These are phyloP conservation scores for Debaryomyces sp. DNA, from an alignment of 1,139 yeast species.

Conservation along the genomic window DNA sequence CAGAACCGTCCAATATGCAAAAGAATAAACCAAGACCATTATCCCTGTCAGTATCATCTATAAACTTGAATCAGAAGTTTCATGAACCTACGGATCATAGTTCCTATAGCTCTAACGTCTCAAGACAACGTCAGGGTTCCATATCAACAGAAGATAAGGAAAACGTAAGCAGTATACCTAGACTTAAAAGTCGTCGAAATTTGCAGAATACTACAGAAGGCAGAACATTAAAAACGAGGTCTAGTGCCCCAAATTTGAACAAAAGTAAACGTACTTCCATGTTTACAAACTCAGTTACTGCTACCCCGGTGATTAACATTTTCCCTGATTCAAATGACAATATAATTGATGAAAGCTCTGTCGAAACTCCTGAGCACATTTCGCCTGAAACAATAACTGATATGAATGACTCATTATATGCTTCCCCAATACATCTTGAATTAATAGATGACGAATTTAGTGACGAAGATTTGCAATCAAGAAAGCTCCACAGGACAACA, in stretches of 20 bases:
- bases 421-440: constrained; percentile 6
- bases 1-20: constrained; percentile 9
- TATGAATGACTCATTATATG: not conserved
- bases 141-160: constrained; percentile 15
- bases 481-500: constrained; percentile 25
- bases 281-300: not conserved
- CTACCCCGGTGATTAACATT: constrained; percentile 5
- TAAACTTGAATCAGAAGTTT: constrained; percentile 16
- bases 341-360: constrained; percentile 7
- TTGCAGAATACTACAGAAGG: constrained; percentile 6
- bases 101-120: constrained; percentile 14
- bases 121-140: constrained; percentile 13
- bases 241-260: constrained; percentile 28
- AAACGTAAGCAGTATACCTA: constrained; percentile 9
- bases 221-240: constrained; percentile 23
- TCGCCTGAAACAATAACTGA: constrained; percentile 2
- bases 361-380: not conserved
- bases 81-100: constrained; percentile 7
- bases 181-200: constrained; percentile 1
- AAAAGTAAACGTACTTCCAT: constrained; percentile 11
- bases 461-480: constrained; percentile 7
- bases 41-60: constrained; percentile 17
- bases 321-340: constrained; percentile 8
- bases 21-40: constrained; percentile 19
- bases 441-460: constrained; percentile 11